Base-by-base conservation (phyloP, 352 stramenopile species). In the Pythium myriotylum region DNA sequence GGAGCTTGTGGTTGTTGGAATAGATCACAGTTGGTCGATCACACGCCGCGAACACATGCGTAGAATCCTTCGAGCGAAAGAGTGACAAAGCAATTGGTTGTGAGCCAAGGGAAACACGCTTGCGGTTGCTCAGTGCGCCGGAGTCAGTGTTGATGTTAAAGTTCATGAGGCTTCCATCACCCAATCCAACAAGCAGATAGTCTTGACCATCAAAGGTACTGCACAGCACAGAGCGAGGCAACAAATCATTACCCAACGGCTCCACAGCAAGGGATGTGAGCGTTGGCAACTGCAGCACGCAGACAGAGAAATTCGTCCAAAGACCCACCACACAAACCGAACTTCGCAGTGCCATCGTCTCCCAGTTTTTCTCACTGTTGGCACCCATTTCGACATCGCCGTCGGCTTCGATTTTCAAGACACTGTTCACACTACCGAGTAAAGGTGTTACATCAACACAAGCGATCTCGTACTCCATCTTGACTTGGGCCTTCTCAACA, bases 11-110 rank as follows among this genome's bases (percentile, higher is more conserved):
- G 67, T 97, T 97, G 65, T 89, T 96, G 17, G 94, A 91, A 69
- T 99, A 99, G 20, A 99, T 97, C 8, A 99, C 95, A 2, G 96
- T 99, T 48, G 97, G 97, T 12, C 96, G 83, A 73, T 99, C 97
- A 54, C 94, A 98, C 20, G 95, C 91, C 19, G 96, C 97, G 59
- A 99, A 98, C 16, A 99, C 94, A 68, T 98, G 98, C 22, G 80
- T 96, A 43, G 92, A 86, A 42, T 97, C 92, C 54, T 94, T 96
- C 33, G 86, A 97, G 47, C 85, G 77, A 67, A 99, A 98, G 23
- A 82, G 86, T 39, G 92, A 91, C 42, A 99, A 70, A 5, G 89
- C 82, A 27, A 99, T 97, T 20, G 96, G 95, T 72, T 99, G 96
- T 6, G 94, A 98, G 2, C 88, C 89, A 2, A 99, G 81, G 22